Evolutionary conservation across 768 basidiomycete genomes (phyloP), one percentile per base, ranked within the genome.

Genomic region (Suillus alpinus): DNA sequence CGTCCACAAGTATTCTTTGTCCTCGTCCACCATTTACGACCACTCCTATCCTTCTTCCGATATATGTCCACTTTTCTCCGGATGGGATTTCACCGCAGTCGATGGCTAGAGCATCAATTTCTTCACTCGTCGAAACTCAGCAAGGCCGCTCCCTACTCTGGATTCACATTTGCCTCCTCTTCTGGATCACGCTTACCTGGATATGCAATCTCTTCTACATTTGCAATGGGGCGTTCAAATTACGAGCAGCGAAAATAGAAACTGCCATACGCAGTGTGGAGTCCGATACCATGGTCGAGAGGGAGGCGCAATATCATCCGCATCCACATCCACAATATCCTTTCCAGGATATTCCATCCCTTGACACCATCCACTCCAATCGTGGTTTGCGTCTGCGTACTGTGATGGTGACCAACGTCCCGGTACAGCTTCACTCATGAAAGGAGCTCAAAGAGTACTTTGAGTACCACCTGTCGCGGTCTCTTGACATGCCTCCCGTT

Each of bases 381-480:
- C 69, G 74, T 13, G 91, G 89, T 1, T 76, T 91, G 10, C 81
- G 89, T 16, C 73, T 87, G 36, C 85, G 93, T 13, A 94, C 94
- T 0, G 78, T 95, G 56, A 88, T 95, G 85, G 88, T 95, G 29
- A 85, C 88, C 44, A 91, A 92, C 66, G 75, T 95, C 7, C 92
- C 92, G 1, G 72, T 73, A 3, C 73, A 81, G 3, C 76, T 96
- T n/a, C 82, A 92, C 39, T 84, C 83, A n/a, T 92, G 95, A 68
- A 84, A 82, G 62, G 86, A 86, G 12, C 79, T 96, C 50, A 85
- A 86, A 66, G 88, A 91, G 58, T 95, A 95, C 69, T 94, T 96
- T 69, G 88, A 91, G 68, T 87, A 88, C 67, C 88, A 88, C 71
- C 77, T 92, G 75, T 85, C 84, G 3, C 83, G 85, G 41, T 81